Evolutionary conservation across 768 basidiomycete species (phyloP).

Genomic region (Neoboletus magnificus): DNA sequence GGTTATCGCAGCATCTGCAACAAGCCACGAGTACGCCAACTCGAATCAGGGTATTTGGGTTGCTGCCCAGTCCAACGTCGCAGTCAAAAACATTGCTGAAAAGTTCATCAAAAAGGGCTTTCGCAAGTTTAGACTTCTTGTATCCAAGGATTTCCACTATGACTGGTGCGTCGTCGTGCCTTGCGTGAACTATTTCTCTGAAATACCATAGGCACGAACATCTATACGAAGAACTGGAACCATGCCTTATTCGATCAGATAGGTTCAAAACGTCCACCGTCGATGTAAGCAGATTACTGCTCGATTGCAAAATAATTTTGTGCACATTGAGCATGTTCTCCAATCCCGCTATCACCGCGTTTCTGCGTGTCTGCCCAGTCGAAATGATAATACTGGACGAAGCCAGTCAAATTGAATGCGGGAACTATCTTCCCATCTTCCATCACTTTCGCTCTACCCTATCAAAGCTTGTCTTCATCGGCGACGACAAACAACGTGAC

Average conservation of each 20-base stretch:
- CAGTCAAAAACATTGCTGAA: constrained; percentile 52
- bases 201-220: constrained; percentile 45
- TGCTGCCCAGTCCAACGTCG: constrained; percentile 48
- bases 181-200: not conserved
- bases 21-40: constrained; percentile 16
- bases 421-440: constrained; percentile 38
- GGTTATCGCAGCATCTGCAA: constrained; percentile 38
- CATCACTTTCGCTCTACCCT: constrained; percentile 25
- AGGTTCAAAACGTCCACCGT: constrained; percentile 17
- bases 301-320: constrained; percentile 36
- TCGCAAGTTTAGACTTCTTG: constrained; percentile 37
- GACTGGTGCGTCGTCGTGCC: constrained; percentile 36
- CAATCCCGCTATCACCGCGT: constrained; percentile 14
- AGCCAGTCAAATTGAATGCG: constrained; percentile 44
- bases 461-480: constrained; percentile 37
- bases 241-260: constrained; percentile 38
- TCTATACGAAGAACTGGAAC: constrained; percentile 37
- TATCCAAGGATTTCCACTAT: constrained; percentile 45
- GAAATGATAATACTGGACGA: constrained; percentile 44
- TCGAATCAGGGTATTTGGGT: constrained; percentile 34
- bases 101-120: constrained; percentile 36
- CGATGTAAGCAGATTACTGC: constrained; percentile 23
- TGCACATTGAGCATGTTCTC: constrained; percentile 50
- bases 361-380: constrained; percentile 32
- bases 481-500: constrained; percentile 39